Evolutionary conservation across 2,329 filamentous ascomycete species (phyloP).

Genomic region (Hypoxylon sp.): DNA sequence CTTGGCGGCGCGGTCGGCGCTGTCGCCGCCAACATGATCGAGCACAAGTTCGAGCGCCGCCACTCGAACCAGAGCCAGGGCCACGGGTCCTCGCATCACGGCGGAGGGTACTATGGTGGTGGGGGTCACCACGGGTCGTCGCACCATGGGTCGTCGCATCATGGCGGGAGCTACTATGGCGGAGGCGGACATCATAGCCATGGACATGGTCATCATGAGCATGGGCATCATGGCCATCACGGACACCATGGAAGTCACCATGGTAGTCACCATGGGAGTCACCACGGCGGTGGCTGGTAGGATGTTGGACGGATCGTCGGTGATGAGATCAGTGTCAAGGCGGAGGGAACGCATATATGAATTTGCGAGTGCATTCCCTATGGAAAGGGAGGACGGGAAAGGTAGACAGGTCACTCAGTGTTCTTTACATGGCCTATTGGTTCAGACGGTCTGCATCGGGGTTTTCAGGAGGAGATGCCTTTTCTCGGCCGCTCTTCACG

Average conservation of each 20-base stretch:
- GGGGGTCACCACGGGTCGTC: not conserved
- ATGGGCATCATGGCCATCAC: constrained; percentile 5
- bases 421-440: not conserved
- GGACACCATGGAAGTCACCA: constrained; percentile 19
- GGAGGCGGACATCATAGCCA: constrained; percentile 21
- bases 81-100: constrained; percentile 14
- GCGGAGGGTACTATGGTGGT: constrained; percentile 5
- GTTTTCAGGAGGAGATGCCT: no score
- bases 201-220: constrained; percentile 30
- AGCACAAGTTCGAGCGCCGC: constrained; percentile 51
- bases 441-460: not conserved
- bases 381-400: no score
- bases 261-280: constrained; percentile 8
- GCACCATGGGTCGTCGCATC: not conserved
- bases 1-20: constrained; percentile 62
- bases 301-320: no score
- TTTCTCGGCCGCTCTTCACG: no score
- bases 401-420: not conserved
- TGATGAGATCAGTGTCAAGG: no score
- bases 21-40: constrained; percentile 61
- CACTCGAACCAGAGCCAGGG: constrained; percentile 41
- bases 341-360: no score
- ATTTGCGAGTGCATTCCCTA: no score
- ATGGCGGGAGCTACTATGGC: constrained; percentile 10
- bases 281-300: not conserved